Evolutionary conservation across 257 asterid genomes (phyloP), one percentile per base, ranked within the genome.

Genomic region (Cruciata laevipes): DNA sequence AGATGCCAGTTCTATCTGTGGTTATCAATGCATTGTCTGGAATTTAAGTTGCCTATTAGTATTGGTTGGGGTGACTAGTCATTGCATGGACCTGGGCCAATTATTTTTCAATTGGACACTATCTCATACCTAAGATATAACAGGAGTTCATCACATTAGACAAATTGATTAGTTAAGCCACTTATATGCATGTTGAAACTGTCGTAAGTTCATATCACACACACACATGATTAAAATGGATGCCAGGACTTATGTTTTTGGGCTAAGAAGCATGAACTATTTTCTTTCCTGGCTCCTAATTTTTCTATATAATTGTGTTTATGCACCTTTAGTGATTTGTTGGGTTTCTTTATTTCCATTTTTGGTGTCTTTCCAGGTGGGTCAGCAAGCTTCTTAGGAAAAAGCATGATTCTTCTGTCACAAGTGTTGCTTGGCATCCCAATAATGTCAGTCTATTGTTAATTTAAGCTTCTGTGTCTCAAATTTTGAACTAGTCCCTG

Each of bases 351-450:
- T 75, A 66, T 67, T 8, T n/a, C 35, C n/a, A 6, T 31, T 61
- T 31, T 61, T n/a, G 65, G 47, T 61, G 17, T 35, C 52, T 37
- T 62, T 73, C 70, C 86, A 94, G 99, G 99, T 94, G 99, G 99
- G 99, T 90, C 70, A 94, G 99, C 78, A 94, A 94, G 86, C 84
- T 94, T 75, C 85, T 94, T 73, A 83, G 99, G 79, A 94, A 94
- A 83, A 87, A 87, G 73, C 99, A 94, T 68, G 97, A 94, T 78
- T 94, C 99, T 76, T 94, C 99, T 69, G 99, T 94, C 30, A 94
- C 99, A 10, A 87, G 86, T 73, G 86, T 94, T 69, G 96, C 97
- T 56, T 94, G 99, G 99, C 97, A 94, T 83, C 99, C 99, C 47
- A 81, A 88, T 81, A 94, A 94, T 75, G 99, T 94, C 78, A 81